Conservation (phyloP, 805 yeast species). For the Starmera pachycereana region DNA sequence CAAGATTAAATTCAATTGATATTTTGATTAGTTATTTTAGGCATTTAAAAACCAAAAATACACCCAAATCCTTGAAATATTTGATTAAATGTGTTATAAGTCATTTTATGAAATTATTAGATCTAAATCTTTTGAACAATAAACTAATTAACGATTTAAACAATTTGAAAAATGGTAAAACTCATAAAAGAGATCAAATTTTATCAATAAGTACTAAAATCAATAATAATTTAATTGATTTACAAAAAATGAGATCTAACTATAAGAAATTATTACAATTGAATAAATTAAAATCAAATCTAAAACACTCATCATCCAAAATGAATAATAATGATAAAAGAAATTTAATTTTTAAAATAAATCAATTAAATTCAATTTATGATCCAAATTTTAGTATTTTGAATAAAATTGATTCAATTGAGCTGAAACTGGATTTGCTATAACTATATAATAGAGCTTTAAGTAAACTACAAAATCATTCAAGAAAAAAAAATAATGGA, state of each 20-base stretch:
- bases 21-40: constrained; percentile 9
- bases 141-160: constrained; percentile 20
- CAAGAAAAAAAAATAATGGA: constrained; percentile 4
- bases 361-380: constrained; percentile 9
- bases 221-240: constrained; percentile 12
- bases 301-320: neutral
- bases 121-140: constrained; percentile 25
- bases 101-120: constrained; percentile 24
- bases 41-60: constrained; percentile 2
- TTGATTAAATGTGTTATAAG: constrained; percentile 16
- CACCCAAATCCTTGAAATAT: constrained; percentile 3
- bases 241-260: constrained; percentile 16
- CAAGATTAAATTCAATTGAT: constrained; percentile 12
- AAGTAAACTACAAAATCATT: constrained; percentile 9
- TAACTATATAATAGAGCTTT: too few relatives aligned
- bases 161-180: constrained; percentile 20
- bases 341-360: constrained; percentile 4
- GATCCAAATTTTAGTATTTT: constrained; percentile 18
- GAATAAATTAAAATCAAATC: constrained; percentile 10
- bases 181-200: constrained; percentile 19
- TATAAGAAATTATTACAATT: constrained; percentile 14
- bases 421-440: constrained; percentile 12
- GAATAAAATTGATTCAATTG: constrained; percentile 19
- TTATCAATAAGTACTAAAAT: constrained; percentile 20
- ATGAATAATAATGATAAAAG: neutral